Evolutionary conservation across 345 rosid species (phyloP).

Genomic region (Hibiscus trionum): DNA sequence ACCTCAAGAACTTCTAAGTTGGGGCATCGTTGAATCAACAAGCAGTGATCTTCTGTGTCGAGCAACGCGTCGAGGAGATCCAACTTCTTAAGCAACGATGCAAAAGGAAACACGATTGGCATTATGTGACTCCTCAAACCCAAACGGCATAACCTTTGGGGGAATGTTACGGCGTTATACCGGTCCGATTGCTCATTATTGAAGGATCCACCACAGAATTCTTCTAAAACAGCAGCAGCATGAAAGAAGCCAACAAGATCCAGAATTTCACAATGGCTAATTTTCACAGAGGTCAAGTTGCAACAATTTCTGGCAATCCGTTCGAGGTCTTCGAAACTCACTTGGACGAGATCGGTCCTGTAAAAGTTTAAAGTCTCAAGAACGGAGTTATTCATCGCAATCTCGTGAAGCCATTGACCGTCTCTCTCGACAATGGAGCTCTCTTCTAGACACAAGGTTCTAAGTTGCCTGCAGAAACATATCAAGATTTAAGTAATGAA

Average conservation of each 20-base stretch:
- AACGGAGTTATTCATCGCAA: slow-evolving; percentile 57
- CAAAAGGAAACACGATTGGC: slow-evolving; percentile 69
- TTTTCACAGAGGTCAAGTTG: slow-evolving; percentile 58
- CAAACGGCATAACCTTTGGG: slow-evolving; percentile 52
- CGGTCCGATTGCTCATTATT: slow-evolving; percentile 43
- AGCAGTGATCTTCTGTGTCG: slow-evolving; percentile 75
- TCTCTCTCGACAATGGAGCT: slow-evolving; percentile 57
- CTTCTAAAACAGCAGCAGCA: slow-evolving; percentile 62
- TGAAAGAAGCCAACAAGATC: slow-evolving; percentile 63
- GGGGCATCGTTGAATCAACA: slow-evolving; percentile 67
- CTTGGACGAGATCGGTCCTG: slow-evolving; percentile 49
- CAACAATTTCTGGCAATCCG: slow-evolving; percentile 66
- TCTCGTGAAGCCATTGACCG: slow-evolving; percentile 85
- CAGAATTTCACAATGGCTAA: slow-evolving; percentile 65
- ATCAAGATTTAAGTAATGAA: slow-evolving; percentile 1
- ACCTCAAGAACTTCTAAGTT: slow-evolving; percentile 96
- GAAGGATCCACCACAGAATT: slow-evolving; percentile 83
- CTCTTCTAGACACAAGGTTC: slow-evolving; percentile 77
- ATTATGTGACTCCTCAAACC: slow-evolving; percentile 67
- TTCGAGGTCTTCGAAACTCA: slow-evolving; percentile 61
- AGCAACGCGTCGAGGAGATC: slow-evolving; percentile 85
- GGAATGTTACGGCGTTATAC: slow-evolving; percentile 44
- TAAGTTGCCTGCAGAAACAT: slow-evolving; percentile 50
- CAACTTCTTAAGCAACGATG: slow-evolving; percentile 60
- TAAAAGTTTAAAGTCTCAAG: slow-evolving; percentile 82